Evolutionary conservation across 352 stramenopile species (phyloP).

Genomic region (Phytophthora multivora): DNA sequence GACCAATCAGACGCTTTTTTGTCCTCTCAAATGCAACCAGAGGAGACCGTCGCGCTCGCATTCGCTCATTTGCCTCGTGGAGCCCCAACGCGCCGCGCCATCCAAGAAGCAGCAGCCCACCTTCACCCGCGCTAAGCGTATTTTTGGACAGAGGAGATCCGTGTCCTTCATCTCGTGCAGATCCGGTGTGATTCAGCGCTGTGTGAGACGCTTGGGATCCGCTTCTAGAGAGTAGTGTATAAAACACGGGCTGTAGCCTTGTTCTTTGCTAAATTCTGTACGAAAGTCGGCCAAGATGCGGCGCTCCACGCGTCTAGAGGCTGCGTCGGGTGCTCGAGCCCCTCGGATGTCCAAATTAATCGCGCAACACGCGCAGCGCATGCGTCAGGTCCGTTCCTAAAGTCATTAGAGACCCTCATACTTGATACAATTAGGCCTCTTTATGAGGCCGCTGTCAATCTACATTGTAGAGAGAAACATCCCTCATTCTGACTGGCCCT

Average conservation of each 20-base stretch:
- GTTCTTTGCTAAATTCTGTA: slow-evolving; percentile 26
- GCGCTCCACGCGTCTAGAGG: slow-evolving; percentile 66
- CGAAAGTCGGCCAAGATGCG: slow-evolving; percentile 43
- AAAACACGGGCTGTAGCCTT: slow-evolving; percentile 13
- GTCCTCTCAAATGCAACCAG: no score
- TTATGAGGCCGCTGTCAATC: slow-evolving; percentile 3
- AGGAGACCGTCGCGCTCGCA: slow-evolving; percentile 2
- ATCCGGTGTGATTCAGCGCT: slow-evolving; percentile 11
- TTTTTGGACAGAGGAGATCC: slow-evolving; percentile 15
- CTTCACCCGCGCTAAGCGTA: slow-evolving; percentile 1
- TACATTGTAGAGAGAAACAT: slow-evolving; percentile 4
- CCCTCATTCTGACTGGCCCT: slow-evolving; percentile 22
- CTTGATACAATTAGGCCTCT: background rate
- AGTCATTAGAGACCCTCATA: background rate
- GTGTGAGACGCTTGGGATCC: slow-evolving; percentile 8
- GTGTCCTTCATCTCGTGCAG: slow-evolving; percentile 1
- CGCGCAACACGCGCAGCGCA: slow-evolving; percentile 42
- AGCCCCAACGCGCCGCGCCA: slow-evolving; percentile 27
- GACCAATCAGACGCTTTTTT: no score
- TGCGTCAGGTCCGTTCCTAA: slow-evolving; percentile 40
- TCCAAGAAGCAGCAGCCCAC: slow-evolving; percentile 23
- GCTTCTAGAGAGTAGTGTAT: slow-evolving; percentile 3
- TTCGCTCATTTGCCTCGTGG: slow-evolving; percentile 34
- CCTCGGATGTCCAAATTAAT: slow-evolving; percentile 72
- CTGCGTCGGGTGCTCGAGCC: slow-evolving; percentile 43